Percentiles rank a stretch among this genome's conserved stretches.
These are phyloP conservation scores for Hibiscus syriacus DNA, from an alignment of 345 rosid species.

Conservation along the genomic window DNA sequence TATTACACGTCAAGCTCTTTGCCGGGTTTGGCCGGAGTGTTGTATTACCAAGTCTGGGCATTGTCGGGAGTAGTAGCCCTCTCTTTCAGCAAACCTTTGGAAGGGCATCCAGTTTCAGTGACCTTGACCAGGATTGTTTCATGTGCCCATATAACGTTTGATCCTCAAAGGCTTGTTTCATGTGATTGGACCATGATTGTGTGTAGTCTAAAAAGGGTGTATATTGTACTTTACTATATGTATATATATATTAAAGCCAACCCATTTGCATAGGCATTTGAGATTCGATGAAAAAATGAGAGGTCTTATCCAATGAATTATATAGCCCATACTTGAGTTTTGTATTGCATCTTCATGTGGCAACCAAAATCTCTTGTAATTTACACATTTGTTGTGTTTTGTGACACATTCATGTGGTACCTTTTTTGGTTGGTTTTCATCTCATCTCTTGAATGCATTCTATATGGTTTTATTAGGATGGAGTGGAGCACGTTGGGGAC, in stretches of 20 bases:
- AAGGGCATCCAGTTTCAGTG: too few species aligned
- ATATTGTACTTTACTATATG: not conserved
- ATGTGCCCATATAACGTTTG: too few species aligned
- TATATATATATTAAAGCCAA: not conserved
- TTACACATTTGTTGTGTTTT: not conserved
- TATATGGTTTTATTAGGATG: too few species aligned
- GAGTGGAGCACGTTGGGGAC: too few species aligned
- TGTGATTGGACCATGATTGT: not conserved
- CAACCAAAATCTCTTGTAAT: not conserved
- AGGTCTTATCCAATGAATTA: not conserved
- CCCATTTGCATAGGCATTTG: not conserved
- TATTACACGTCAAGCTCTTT: not conserved
- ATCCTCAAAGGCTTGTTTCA: too few species aligned
- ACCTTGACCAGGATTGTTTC: conserved; percentile 11
- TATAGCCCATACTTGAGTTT: not conserved
- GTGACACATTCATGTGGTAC: not conserved
- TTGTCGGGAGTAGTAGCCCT: too few species aligned
- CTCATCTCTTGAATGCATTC: too few species aligned
- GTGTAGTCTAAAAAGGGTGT: not conserved
- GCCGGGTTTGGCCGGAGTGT: too few species aligned
- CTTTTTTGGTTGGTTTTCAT: too few species aligned
- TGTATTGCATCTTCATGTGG: not conserved
- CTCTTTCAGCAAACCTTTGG: too few species aligned
- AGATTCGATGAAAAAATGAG: not conserved
- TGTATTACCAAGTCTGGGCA: too few species aligned